Percentiles rank a stretch among this genome's conserved stretches.
Conservation (phyloP, 768 basidiomycete species). For the Boletus reticulatus region DNA sequence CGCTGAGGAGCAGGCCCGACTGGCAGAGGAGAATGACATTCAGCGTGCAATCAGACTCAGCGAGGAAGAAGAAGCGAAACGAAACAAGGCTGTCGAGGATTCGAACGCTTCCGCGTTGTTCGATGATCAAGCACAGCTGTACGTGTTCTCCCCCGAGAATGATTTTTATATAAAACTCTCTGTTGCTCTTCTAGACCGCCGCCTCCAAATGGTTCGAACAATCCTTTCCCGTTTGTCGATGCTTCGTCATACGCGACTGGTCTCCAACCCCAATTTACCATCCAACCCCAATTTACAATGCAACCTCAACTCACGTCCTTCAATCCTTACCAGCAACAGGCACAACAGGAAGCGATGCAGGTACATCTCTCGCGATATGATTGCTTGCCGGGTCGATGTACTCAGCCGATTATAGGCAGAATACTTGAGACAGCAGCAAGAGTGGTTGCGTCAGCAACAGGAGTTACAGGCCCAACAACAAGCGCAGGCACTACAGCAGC, state of each 20-base stretch:
- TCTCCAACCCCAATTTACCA: slow-evolving; percentile 68
- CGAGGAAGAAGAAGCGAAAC: slow-evolving; percentile 83
- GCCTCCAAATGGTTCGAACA: slow-evolving; percentile 36
- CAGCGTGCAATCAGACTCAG: slow-evolving; percentile 80
- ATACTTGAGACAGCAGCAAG: slow-evolving; percentile 54
- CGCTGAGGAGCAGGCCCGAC: slow-evolving; percentile 62
- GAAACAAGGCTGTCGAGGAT: slow-evolving; percentile 69
- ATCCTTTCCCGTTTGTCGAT: slow-evolving; percentile 63
- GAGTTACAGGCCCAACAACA: slow-evolving; percentile 44
- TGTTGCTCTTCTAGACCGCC: slow-evolving; percentile 24
- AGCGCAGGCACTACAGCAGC: slow-evolving; percentile 32
- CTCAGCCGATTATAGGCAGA: slow-evolving; percentile 37
- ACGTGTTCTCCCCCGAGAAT: slow-evolving; percentile 29
- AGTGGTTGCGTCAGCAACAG: slow-evolving; percentile 69
- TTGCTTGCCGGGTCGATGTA: neutral
- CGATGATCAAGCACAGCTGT: slow-evolving; percentile 84
- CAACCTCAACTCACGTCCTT: slow-evolving; percentile 90
- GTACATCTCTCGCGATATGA: slow-evolving; percentile 19
- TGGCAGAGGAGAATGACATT: slow-evolving; percentile 80
- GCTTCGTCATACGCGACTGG: slow-evolving; percentile 57
- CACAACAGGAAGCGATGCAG: slow-evolving; percentile 85
- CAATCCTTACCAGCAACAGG: slow-evolving; percentile 93
- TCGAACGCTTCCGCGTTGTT: slow-evolving; percentile 76
- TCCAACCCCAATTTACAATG: slow-evolving; percentile 73
- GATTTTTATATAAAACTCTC: slow-evolving; percentile 1